A percentile compares a stretch with the other conserved stretches of the same genome.
Evolutionary conservation across 768 basidiomycete genomes (phyloP).

Genomic region (Termitomyces sp.): DNA sequence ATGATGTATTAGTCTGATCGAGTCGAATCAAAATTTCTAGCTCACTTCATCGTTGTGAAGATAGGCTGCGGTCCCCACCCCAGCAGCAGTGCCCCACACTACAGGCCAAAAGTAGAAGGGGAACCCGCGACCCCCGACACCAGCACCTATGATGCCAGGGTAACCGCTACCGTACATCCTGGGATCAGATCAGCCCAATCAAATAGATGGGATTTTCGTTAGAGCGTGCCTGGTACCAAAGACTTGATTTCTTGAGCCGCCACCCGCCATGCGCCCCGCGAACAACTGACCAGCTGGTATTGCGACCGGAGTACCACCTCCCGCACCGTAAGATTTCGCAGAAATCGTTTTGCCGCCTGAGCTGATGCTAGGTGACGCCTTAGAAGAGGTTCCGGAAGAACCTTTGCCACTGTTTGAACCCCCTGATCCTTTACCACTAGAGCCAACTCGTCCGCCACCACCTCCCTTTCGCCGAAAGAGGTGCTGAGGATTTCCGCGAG

Average conservation of each 20-base stretch:
- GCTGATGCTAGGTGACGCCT: neutral
- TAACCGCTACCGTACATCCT: conserved; percentile 64
- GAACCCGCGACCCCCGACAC: conserved; percentile 45
- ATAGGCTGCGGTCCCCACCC: conserved; percentile 18
- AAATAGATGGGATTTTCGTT: neutral
- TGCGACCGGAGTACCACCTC: conserved; percentile 23
- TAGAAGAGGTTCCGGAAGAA: conserved; percentile 14
- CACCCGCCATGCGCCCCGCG: conserved; percentile 39
- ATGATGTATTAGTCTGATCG: neutral
- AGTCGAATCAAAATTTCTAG: neutral
- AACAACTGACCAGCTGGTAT: conserved; percentile 43
- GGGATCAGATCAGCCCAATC: neutral
- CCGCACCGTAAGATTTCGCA: conserved; percentile 20
- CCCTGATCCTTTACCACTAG: conserved; percentile 19
- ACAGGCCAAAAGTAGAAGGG: conserved; percentile 68
- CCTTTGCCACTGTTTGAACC: conserved; percentile 10
- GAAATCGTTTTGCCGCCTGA: conserved; percentile 10
- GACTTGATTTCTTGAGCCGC: conserved; percentile 30
- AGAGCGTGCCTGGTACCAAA: conserved; percentile 30
- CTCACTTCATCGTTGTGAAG: conserved; percentile 14
- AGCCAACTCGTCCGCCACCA: conserved; percentile 7
- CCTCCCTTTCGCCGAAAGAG: conserved; percentile 8
- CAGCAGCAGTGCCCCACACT: conserved; percentile 33
- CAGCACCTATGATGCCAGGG: conserved; percentile 39
- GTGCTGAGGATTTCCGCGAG: neutral